phyloP scores from a whole-genome alignment of 1,139 yeast genomes.

The Taphrina flavorubra region DNA sequence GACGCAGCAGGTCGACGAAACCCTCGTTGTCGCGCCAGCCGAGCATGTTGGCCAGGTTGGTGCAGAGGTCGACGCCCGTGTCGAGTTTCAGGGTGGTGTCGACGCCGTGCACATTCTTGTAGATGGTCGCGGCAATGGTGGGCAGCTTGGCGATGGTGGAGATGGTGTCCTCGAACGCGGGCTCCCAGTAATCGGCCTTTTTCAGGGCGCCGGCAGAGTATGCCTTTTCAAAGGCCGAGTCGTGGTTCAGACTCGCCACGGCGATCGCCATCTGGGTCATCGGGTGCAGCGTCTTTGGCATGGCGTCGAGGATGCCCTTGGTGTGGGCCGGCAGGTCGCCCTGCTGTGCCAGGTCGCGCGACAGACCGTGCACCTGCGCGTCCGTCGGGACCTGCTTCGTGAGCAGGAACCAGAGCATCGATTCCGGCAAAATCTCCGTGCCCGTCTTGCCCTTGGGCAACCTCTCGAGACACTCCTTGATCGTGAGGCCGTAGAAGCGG shows the following conservation, averaged over 20 bases:
- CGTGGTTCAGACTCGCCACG: conserved; percentile 86
- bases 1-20: conserved; percentile 90
- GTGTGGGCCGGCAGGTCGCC: conserved; percentile 84
- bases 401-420: conserved; percentile 83
- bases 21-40: conserved; percentile 71
- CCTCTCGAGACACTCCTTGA: conserved; percentile 58
- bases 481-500: conserved; percentile 62
- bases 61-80: conserved; percentile 83
- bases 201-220: conserved; percentile 73
- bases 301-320: conserved; percentile 76
- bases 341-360: conserved; percentile 84
- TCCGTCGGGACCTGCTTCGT: conserved; percentile 71
- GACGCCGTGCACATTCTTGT: conserved; percentile 72
- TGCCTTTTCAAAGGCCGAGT: conserved; percentile 87
- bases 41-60: conserved; percentile 83
- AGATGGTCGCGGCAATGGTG: conserved; percentile 68
- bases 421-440: conserved; percentile 67
- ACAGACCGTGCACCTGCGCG: conserved; percentile 74
- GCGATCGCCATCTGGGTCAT: conserved; percentile 97
- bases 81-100: conserved; percentile 55
- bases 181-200: conserved; percentile 64
- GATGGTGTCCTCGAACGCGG: conserved; percentile 68
- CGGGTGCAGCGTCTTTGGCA: conserved; percentile 90
- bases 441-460: conserved; percentile 56
- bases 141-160: conserved; percentile 71